phyloP scores from a whole-genome alignment of 1,284 basidiomycete genomes.

The Apiotrichum gracile region DNA sequence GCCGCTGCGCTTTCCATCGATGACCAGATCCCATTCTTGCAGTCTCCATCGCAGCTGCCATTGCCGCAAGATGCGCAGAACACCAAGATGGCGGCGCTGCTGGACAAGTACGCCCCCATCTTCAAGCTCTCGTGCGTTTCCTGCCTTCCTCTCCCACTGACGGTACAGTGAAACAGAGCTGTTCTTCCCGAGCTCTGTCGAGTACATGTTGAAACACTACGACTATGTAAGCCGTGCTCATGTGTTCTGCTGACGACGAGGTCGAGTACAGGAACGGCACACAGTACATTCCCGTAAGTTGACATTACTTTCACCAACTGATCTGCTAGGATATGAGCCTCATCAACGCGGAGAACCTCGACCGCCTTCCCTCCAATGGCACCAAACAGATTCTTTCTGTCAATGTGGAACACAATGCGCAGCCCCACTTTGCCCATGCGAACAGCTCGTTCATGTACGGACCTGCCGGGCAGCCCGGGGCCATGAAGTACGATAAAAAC shows the following conservation, averaged over 20 bases:
- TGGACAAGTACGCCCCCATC: constrained; percentile 37
- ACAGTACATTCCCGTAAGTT: neutral
- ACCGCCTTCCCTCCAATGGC: constrained; percentile 21
- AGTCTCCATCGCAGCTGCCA: neutral
- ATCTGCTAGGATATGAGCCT: constrained; percentile 18
- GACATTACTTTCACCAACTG: neutral
- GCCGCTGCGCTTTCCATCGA: neutral
- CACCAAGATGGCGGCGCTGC: constrained; percentile 24
- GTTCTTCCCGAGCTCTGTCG: constrained; percentile 39
- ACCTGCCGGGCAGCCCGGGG: constrained; percentile 26
- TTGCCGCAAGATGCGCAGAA: neutral
- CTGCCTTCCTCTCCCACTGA: neutral
- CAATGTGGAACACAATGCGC: constrained; percentile 31
- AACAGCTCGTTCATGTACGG: constrained; percentile 33
- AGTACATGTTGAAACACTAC: constrained; percentile 43
- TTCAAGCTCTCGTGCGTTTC: constrained; percentile 37
- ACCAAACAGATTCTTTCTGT: constrained; percentile 24
- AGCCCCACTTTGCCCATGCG: constrained; percentile 26
- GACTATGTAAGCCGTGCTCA: constrained; percentile 14
- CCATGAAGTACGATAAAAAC: constrained; percentile 16
- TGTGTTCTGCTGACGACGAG: constrained; percentile 5
- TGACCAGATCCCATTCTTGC: neutral
- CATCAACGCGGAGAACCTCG: constrained; percentile 20
- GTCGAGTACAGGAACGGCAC: constrained; percentile 18
- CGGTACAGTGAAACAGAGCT: constrained; percentile 24